phyloP scores from a whole-genome alignment of 1,139 yeast species.

The Pichia sp. region DNA sequence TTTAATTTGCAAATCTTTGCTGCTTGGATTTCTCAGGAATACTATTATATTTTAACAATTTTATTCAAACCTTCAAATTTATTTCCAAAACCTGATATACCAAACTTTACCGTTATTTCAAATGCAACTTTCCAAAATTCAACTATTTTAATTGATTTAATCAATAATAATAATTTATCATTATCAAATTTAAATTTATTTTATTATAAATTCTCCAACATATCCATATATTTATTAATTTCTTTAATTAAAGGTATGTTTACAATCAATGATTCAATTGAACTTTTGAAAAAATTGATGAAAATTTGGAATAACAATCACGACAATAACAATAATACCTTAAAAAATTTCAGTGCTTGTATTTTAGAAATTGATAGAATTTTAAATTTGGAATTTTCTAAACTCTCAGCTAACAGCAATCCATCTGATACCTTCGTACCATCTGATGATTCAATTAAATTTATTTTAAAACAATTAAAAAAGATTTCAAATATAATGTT shows the following conservation, averaged over 20 bases:
- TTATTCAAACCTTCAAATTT: constrained; percentile 44
- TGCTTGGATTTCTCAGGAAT: constrained; percentile 42
- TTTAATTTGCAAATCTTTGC: constrained; percentile 19
- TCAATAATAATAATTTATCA: background rate
- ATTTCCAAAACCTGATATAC: constrained; percentile 30
- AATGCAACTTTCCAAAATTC: constrained; percentile 13
- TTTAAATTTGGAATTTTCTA: background rate
- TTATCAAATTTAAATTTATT: constrained; percentile 1
- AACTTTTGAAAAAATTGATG: constrained; percentile 1
- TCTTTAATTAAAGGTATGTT: constrained; percentile 10
- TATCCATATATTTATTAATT: constrained; percentile 1
- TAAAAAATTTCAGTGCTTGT: background rate
- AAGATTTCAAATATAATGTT: background rate
- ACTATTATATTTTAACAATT: constrained; percentile 38
- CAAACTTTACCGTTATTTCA: constrained; percentile 12
- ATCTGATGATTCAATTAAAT: background rate
- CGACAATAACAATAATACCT: background rate
- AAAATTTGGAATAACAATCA: constrained; percentile 8
- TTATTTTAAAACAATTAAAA: background rate
- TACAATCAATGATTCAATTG: constrained; percentile 2
- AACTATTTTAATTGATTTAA: constrained; percentile 4
- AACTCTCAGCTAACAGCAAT: background rate
- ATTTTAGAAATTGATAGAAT: background rate
- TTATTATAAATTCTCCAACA: constrained; percentile 5
- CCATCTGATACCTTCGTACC: background rate